Evolutionary conservation across 441 rosid genomes (phyloP).

Genomic region (Arabidopsis hybrid): DNA sequence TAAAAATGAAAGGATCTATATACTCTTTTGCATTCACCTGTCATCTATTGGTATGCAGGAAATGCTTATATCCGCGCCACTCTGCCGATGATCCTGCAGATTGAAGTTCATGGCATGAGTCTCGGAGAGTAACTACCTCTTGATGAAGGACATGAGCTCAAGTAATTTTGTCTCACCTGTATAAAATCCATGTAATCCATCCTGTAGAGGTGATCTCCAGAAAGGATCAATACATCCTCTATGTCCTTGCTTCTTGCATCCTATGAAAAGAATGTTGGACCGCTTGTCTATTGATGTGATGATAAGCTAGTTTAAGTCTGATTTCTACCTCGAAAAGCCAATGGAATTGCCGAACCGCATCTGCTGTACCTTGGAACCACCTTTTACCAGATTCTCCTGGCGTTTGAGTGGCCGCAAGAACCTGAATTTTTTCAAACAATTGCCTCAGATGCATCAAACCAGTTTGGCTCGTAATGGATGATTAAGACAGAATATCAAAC

Average conservation of each 20-base stretch:
- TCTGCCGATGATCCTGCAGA: constrained; percentile 84
- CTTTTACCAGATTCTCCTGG: constrained; percentile 90
- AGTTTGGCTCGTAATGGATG: constrained; percentile 18
- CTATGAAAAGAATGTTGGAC: constrained; percentile 43
- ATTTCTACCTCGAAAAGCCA: constrained; percentile 90
- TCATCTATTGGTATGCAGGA: constrained; percentile 85
- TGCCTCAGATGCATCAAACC: constrained; percentile 4
- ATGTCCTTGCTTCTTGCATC: constrained; percentile 79
- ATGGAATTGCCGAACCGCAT: constrained; percentile 94
- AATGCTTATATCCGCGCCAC: constrained; percentile 94
- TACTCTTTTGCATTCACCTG: constrained; percentile 54
- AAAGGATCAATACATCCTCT: constrained; percentile 90
- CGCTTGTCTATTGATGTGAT: constrained; percentile 6
- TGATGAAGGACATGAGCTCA: constrained; percentile 10
- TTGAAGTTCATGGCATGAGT: constrained; percentile 26
- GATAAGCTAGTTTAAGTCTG: constrained; percentile 13
- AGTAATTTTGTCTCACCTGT: constrained; percentile 55
- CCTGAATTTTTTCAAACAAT: constrained; percentile 50
- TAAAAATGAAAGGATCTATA: background rate
- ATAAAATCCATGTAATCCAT: constrained; percentile 98
- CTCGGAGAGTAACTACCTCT: constrained; percentile 17
- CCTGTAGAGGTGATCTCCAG: constrained; percentile 93
- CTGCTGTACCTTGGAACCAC: constrained; percentile 97
- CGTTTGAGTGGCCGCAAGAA: constrained; percentile 94
- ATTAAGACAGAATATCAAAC: constrained; percentile 41